Evolutionary conservation across 2,329 filamentous ascomycete genomes (phyloP).

Genomic region (Ophiosphaerella korrae): DNA sequence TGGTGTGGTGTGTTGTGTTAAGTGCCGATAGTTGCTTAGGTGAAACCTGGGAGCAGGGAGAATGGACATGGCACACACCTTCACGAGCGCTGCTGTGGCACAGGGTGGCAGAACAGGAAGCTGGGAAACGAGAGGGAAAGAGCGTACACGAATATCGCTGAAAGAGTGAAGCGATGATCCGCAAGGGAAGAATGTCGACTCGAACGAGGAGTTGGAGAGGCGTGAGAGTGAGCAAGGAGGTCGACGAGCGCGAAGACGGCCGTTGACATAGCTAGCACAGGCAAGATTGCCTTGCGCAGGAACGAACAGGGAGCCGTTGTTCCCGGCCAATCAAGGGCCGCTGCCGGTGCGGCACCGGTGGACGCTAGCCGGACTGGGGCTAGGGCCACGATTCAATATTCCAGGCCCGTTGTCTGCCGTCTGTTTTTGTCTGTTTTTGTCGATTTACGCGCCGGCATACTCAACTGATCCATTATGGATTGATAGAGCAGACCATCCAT

Average conservation of each 20-base stretch:
- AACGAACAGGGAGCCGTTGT: background rate
- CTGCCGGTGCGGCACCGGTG: no score
- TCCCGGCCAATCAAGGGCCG: no score
- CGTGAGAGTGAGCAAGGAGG: constrained; percentile 10
- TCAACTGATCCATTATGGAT: background rate
- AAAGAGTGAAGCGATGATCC: constrained; percentile 67
- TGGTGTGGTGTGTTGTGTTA: constrained; percentile 19
- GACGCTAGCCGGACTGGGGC: no score
- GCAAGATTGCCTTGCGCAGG: constrained; percentile 22
- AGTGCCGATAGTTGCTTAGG: constrained; percentile 15
- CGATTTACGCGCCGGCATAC: background rate
- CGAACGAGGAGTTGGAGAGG: constrained; percentile 22
- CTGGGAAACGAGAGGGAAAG: constrained; percentile 36
- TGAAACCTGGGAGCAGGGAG: constrained; percentile 5
- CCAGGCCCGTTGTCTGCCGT: no score
- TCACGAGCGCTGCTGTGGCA: constrained; percentile 1
- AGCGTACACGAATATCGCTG: constrained; percentile 59
- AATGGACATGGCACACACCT: constrained; percentile 35
- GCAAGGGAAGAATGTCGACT: constrained; percentile 33
- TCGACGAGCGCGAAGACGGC: background rate
- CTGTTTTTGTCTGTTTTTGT: background rate
- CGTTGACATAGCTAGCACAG: constrained; percentile 11
- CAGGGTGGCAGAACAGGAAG: constrained; percentile 21
- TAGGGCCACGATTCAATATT: no score
- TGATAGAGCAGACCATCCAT: background rate